These are phyloP conservation scores for Globisporangium abappressorium DNA, from an alignment of 352 stramenopile species.

Conservation along the genomic window DNA sequence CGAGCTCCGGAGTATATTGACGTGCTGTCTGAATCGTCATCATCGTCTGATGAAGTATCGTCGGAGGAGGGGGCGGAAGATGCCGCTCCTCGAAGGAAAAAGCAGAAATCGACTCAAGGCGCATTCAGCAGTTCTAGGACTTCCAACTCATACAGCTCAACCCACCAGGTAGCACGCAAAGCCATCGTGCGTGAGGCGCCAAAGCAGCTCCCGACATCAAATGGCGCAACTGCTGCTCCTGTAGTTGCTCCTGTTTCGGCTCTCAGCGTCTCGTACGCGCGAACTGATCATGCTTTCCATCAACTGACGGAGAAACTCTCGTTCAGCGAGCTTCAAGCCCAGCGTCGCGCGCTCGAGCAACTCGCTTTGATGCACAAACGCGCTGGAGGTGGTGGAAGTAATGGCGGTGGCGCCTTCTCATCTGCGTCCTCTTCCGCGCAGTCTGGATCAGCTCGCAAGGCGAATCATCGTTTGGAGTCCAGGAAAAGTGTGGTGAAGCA, in stretches of 20 bases:
- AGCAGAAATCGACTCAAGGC: conserved; percentile 1
- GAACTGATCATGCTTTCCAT: conserved; percentile 5
- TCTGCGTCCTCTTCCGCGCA: background rate
- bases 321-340: conserved; percentile 23
- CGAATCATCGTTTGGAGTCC: conserved; percentile 9
- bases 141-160: background rate
- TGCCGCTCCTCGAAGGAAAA: background rate
- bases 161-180: conserved; percentile 2
- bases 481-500: conserved; percentile 10
- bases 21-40: conserved; percentile 14
- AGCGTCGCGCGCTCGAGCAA: conserved; percentile 17
- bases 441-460: background rate
- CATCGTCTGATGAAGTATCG: background rate
- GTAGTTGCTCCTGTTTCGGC: background rate
- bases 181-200: background rate
- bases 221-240: background rate
- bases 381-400: background rate
- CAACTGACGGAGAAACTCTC: conserved; percentile 19
- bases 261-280: background rate
- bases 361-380: conserved; percentile 31
- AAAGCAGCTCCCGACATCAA: background rate
- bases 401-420: background rate
- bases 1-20: conserved; percentile 1
- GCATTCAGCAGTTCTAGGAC: background rate
- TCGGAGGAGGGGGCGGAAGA: background rate